These are phyloP conservation scores for Cladosporium cucumerinum DNA, from an alignment of 2,329 filamentous ascomycete species.

Conservation along the genomic window DNA sequence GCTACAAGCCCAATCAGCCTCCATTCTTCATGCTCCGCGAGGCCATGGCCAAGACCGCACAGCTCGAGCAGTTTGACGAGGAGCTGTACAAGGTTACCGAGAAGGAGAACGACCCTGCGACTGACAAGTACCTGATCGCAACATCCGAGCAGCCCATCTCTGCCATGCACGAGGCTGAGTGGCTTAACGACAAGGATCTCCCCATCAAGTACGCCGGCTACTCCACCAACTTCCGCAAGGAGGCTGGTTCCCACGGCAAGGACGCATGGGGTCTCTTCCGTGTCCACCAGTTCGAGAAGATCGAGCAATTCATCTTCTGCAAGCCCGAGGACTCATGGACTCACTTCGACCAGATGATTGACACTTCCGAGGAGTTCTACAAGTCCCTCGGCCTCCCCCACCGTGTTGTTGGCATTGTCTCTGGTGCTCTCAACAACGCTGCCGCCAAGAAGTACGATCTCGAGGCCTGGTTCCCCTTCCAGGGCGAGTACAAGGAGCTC, in stretches of 20 bases:
- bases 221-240: conserved; percentile 92
- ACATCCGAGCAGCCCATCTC: conserved; percentile 95
- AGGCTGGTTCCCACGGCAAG: conserved; percentile 85
- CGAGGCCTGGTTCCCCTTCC: conserved; percentile 94
- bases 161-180: conserved; percentile 82
- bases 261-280: conserved; percentile 98
- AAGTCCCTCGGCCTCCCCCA: conserved; percentile 85
- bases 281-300: conserved; percentile 96
- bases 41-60: conserved; percentile 96
- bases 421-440: conserved; percentile 89
- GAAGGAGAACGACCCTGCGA: conserved; percentile 72
- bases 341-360: conserved; percentile 90
- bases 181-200: conserved; percentile 78
- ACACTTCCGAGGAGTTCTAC: conserved; percentile 90
- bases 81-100: conserved; percentile 93
- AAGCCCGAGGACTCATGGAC: conserved; percentile 91
- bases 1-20: conserved; percentile 59
- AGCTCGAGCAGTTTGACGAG: conserved; percentile 95
- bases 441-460: conserved; percentile 92
- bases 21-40: conserved; percentile 94
- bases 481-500: conserved; percentile 96
- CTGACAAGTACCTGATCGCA: conserved; percentile 79
- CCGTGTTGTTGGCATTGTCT: conserved; percentile 89
- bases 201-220: conserved; percentile 88
- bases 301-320: conserved; percentile 75